phyloP scores from a whole-genome alignment of 1,284 basidiomycete species.

The Neotropicomus parvogracilis region DNA sequence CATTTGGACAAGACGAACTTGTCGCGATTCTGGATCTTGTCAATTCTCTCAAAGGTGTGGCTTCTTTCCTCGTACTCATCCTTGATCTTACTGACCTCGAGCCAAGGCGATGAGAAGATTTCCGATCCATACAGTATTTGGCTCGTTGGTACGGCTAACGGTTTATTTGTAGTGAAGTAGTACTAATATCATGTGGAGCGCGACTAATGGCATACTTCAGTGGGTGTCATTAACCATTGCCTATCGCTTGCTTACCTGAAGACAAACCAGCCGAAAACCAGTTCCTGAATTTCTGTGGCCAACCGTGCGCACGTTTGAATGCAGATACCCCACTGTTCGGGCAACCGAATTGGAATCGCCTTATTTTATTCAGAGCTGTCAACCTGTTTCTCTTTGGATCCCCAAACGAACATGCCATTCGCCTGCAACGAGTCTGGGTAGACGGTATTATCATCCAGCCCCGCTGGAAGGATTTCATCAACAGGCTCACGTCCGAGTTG shows the following conservation, averaged over 20 bases:
- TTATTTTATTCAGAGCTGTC: background rate
- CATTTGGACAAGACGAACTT: constrained; percentile 17
- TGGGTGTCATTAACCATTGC: background rate
- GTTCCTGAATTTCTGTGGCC: constrained; percentile 19
- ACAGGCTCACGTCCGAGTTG: constrained; percentile 47
- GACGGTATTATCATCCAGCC: constrained; percentile 24
- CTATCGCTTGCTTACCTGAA: constrained; percentile 1
- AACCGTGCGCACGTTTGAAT: constrained; percentile 15
- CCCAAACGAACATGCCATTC: constrained; percentile 11
- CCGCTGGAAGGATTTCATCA: constrained; percentile 36
- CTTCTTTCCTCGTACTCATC: background rate
- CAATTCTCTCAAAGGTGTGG: constrained; percentile 18
- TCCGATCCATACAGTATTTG: constrained; percentile 15
- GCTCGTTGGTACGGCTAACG: constrained; percentile 15
- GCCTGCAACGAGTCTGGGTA: constrained; percentile 23
- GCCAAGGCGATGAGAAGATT: constrained; percentile 8
- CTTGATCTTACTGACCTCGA: background rate
- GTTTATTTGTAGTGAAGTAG: background rate
- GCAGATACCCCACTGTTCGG: constrained; percentile 11
- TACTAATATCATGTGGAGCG: constrained; percentile 9
- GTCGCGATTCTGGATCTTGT: constrained; percentile 15
- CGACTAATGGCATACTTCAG: constrained; percentile 18
- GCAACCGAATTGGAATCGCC: constrained; percentile 11
- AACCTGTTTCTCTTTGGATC: constrained; percentile 17
- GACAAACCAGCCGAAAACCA: constrained; percentile 12